Evolutionary conservation across 345 rosid genomes (phyloP), one percentile per base, ranked within the genome.

Genomic region (Mercurialis annua): DNA sequence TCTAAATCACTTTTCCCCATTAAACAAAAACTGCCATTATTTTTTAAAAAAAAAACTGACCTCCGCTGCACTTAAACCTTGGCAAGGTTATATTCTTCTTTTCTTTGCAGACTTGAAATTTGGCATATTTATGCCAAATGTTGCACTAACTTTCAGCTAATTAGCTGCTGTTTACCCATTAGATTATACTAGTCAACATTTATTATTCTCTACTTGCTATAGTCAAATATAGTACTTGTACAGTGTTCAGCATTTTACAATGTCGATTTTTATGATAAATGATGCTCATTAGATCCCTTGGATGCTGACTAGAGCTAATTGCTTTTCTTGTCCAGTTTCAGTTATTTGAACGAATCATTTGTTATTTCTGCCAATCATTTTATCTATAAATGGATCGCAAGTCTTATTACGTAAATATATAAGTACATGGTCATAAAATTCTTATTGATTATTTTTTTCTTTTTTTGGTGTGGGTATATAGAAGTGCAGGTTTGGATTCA

Each of bases 401-500:
- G 8, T 40, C 44, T 40, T 34, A 34, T 34, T 34, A 9, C 9
- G 9, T 3, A 34, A 34, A 34, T n/a, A n/a, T 40, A 1, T 1
- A 40, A 40, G 44, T 7, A 17, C 34, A 21, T 15, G n/a, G 5
- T 54, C 30, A 33, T 54, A 17, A 27, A 12, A 34, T 15, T 10
- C 34, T 31, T 44, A 44, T 62, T 51, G 51, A 67, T 50, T 29
- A 10, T 58, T 18, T 44, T 60, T 59, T 36, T 34, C 62, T 43
- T 59, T 66, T 80, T 63, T 62, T 30, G 56, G 14, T 46, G 53
- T 26, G 66, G 61, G 59, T 48, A 62, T 65, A 71, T 78, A 94
- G 99, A 85, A 81, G 82, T 77, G 75, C 92, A 44, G 97, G 90
- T 70, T 64, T 86, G 83, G 90, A 93, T 69, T 76, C 92, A 60